These are phyloP conservation scores for Bruguiera parviflora DNA, from an alignment of 345 rosid species.

Conservation along the genomic window DNA sequence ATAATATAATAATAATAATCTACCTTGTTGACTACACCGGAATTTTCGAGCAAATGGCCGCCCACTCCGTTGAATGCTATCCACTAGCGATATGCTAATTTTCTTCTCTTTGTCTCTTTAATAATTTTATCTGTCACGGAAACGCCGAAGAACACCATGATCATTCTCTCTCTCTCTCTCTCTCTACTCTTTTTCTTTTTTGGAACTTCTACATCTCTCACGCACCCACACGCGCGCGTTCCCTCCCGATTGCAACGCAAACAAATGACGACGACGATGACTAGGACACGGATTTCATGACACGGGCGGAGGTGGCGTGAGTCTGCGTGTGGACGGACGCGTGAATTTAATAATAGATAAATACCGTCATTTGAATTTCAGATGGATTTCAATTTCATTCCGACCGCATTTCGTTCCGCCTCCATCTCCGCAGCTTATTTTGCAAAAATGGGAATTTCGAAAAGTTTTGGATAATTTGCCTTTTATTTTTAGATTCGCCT, in stretches of 20 bases:
- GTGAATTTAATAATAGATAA: slow-evolving; percentile 33
- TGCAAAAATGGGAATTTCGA: slow-evolving; percentile 11
- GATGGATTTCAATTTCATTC: slow-evolving; percentile 63
- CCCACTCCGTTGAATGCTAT: not conserved
- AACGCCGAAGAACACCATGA: slow-evolving; percentile 12
- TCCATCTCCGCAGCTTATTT: slow-evolving; percentile 32
- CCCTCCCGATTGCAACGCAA: not conserved
- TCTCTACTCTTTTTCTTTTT: not conserved
- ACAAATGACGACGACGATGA: slow-evolving; percentile 20
- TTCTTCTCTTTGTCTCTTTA: not conserved
- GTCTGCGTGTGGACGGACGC: slow-evolving; percentile 16
- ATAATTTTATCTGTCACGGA: slow-evolving; percentile 7
- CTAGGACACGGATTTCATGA: slow-evolving; percentile 50
- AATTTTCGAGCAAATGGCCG: not conserved
- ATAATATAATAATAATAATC: not conserved
- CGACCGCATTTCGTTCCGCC: slow-evolving; percentile 57
- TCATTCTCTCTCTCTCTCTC: slow-evolving; percentile 7
- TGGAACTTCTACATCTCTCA: too few relatives aligned
- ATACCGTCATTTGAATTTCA: slow-evolving; percentile 38
- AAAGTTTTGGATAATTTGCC: not conserved
- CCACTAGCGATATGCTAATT: not conserved
- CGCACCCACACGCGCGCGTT: not conserved
- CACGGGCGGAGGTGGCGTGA: slow-evolving; percentile 9
- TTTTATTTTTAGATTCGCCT: not conserved
- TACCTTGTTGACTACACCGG: slow-evolving; percentile 13